phyloP scores from a whole-genome alignment of 1,139 yeast species.

The Debaryomyces udenii region DNA sequence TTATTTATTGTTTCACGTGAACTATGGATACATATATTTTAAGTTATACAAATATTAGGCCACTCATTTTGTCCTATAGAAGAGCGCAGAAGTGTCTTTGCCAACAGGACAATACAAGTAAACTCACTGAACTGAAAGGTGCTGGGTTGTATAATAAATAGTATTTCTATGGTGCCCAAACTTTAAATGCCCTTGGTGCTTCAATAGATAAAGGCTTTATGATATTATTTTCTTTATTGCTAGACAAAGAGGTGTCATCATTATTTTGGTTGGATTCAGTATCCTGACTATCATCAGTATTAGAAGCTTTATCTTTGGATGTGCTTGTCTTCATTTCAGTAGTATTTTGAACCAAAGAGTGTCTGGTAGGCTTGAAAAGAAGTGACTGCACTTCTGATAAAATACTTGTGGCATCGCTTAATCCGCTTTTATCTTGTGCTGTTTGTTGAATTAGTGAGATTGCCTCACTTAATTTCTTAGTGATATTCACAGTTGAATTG shows the following conservation, averaged over 20 bases:
- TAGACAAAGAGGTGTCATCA: slow-evolving; percentile 12
- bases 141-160: slow-evolving; percentile 3
- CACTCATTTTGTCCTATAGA: not conserved
- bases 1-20: slow-evolving; percentile 4
- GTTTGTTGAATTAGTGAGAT: slow-evolving; percentile 35
- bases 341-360: slow-evolving; percentile 27
- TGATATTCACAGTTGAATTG: slow-evolving; percentile 56
- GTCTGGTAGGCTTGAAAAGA: slow-evolving; percentile 53
- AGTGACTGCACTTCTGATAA: slow-evolving; percentile 53
- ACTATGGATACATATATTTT: slow-evolving; percentile 6
- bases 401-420: slow-evolving; percentile 26
- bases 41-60: slow-evolving; percentile 9
- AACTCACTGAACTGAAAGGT: slow-evolving; percentile 9
- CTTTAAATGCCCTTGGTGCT: slow-evolving; percentile 82
- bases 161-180: slow-evolving; percentile 65
- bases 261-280: slow-evolving; percentile 9
- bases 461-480: slow-evolving; percentile 51
- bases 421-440: slow-evolving; percentile 10
- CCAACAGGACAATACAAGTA: not conserved
- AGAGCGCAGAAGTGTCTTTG: not conserved
- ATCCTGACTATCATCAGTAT: slow-evolving; percentile 17
- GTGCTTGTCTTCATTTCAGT: slow-evolving; percentile 1
- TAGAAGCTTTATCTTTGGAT: slow-evolving; percentile 17
- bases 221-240: slow-evolving; percentile 32
- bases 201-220: slow-evolving; percentile 77